Percentiles rank a stretch among this genome's conserved stretches.
These are phyloP conservation scores for Daldinia sp. DNA, from an alignment of 2,329 filamentous ascomycete species.

Conservation along the genomic window DNA sequence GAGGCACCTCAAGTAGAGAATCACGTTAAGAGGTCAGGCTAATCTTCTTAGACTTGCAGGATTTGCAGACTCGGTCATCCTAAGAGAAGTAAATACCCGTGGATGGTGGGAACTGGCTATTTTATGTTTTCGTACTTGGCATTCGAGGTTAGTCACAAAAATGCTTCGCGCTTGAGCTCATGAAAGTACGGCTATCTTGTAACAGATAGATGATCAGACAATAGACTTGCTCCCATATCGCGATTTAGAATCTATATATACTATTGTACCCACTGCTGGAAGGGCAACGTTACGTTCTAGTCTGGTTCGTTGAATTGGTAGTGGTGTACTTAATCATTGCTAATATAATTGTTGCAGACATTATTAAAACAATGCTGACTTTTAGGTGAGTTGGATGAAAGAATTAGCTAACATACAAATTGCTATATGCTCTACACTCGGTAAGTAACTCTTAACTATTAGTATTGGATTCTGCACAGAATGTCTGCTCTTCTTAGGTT, in stretches of 20 bases:
- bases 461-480: neutral
- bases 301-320: slow-evolving; percentile 1
- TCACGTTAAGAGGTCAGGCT: slow-evolving; percentile 54
- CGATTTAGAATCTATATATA: neutral
- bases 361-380: neutral
- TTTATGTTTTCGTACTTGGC: slow-evolving; percentile 26
- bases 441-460: neutral
- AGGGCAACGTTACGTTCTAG: neutral
- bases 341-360: neutral
- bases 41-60: slow-evolving; percentile 55
- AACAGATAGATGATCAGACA: slow-evolving; percentile 31
- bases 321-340: neutral
- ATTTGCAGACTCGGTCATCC: slow-evolving; percentile 45
- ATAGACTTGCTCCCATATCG: slow-evolving; percentile 18
- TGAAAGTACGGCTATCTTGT: slow-evolving; percentile 14
- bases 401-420: neutral
- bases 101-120: slow-evolving; percentile 10
- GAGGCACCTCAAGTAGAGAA: slow-evolving; percentile 57
- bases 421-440: neutral
- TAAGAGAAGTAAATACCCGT: slow-evolving; percentile 15
- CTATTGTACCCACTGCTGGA: neutral
- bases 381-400: neutral
- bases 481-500: too few relatives aligned
- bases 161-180: slow-evolving; percentile 27
- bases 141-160: slow-evolving; percentile 40